Evolutionary conservation across 1,284 basidiomycete genomes (phyloP), one percentile per base, ranked within the genome.

Genomic region (Trametes versicolor): DNA sequence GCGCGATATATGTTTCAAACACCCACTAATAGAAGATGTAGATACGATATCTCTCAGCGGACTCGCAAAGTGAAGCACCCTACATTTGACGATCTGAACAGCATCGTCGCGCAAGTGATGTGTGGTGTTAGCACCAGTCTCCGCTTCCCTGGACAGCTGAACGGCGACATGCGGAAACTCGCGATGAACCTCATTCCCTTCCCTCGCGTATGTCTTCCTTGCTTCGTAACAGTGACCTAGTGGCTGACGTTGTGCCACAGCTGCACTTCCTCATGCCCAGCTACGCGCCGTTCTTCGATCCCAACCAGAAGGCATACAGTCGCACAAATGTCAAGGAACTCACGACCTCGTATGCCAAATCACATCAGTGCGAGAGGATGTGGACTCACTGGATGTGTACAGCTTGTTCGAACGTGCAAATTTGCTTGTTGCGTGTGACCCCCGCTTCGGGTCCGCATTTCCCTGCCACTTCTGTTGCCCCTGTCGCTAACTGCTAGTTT

Each of bases 141-240:
- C 67, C 93, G 96, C 50, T 97, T 98, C 87, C 95, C 96, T 37
- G 97, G 97, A 59, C 94, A 97, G 78, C 84, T 97, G 65, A 98
- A 98, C 78, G 92, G 95, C 60, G 96, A 99, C 77, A 83, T 98
- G 60, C 89, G 96, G 67, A 98, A 98, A 80, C 87, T 99, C 48
- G 93, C 89, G 55, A 91, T 97, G 86, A 99, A 98, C 80, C 87
- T 98, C 64, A 83, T 97, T 60, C 95, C 95, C 0, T 97, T 97
- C 85, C 95, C 95, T 70, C 93, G 95, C 67, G 90, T 91, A 77
- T 50, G 88, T 77, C 15, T 17, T 15, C 27, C 15, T 29, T 17
- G 15, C 15, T 47, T 25, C 7, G 9, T 2, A 15, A 6, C 15
- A 17, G 19, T 1, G 27, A n/a, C 29, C 29, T 3, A 8, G 29